These are phyloP conservation scores for Dothideomycetes sp. DNA, from an alignment of 2,329 filamentous ascomycete genomes.

Conservation along the genomic window DNA sequence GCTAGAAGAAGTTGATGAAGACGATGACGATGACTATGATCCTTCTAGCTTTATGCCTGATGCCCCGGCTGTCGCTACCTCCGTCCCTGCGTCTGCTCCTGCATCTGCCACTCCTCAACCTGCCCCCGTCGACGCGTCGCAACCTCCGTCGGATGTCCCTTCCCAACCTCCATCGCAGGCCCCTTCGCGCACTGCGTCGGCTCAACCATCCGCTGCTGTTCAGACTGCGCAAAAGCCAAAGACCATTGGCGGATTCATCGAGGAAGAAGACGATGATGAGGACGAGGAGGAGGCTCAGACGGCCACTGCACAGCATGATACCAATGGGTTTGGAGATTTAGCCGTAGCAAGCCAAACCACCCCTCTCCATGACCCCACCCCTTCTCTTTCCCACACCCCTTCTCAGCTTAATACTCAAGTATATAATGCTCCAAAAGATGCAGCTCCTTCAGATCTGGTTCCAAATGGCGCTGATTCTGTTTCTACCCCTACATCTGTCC, in stretches of 20 bases:
- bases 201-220: conserved; percentile 12
- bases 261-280: conserved; percentile 51
- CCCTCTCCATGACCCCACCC: conserved; percentile 7
- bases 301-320: conserved; percentile 1
- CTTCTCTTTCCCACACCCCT: conserved; percentile 9
- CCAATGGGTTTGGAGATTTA: conserved; percentile 9
- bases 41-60: conserved; percentile 19
- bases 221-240: conserved; percentile 32
- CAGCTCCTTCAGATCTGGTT: conserved; percentile 7
- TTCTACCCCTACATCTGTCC: conserved; percentile 22
- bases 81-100: neutral
- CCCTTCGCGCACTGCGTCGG: conserved; percentile 32
- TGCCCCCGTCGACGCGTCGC: neutral
- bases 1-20: conserved; percentile 22
- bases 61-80: neutral
- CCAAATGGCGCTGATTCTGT: conserved; percentile 12
- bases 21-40: conserved; percentile 29
- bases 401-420: conserved; percentile 8
- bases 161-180: conserved; percentile 30
- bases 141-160: neutral
- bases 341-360: conserved; percentile 9
- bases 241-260: conserved; percentile 51
- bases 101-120: conserved; percentile 3
- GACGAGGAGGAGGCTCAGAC: conserved; percentile 26
- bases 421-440: conserved; percentile 4